Conservation (phyloP, 2,329 filamentous ascomycete species). For the Colletotrichum sp. region DNA sequence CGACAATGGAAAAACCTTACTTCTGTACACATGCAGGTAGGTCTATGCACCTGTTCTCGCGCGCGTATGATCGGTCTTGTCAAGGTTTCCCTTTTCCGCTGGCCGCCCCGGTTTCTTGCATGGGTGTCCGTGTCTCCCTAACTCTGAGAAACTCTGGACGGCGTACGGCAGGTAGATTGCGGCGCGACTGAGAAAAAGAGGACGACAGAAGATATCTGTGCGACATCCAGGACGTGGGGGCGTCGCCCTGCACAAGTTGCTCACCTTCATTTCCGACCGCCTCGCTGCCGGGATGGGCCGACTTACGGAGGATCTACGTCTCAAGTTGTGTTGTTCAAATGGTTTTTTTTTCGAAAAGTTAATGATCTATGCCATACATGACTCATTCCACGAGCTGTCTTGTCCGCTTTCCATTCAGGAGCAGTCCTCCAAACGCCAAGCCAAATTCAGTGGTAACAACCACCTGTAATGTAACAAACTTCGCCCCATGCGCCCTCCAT, state of each 20-base stretch:
- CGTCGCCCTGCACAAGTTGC: neutral
- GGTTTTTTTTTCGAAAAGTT: neutral
- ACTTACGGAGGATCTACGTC: neutral
- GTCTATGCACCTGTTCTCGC: neutral
- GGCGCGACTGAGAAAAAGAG: neutral
- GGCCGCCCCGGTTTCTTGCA: neutral
- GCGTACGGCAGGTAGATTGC: neutral
- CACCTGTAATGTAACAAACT: neutral
- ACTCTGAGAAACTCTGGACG: neutral
- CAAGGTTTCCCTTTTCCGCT: neutral
- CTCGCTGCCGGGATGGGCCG: neutral
- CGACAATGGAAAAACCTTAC: neutral
- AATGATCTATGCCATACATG: neutral
- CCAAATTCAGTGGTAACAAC: neutral
- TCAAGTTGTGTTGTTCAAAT: neutral
- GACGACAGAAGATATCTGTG: neutral
- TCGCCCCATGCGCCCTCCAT: neutral
- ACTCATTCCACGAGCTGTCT: neutral
- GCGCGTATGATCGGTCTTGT: neutral
- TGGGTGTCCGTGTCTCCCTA: neutral
- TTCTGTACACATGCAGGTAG: neutral
- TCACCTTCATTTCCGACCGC: neutral
- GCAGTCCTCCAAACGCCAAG: conserved; percentile 11
- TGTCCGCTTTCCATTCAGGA: neutral
- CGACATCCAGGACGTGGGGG: neutral